phyloP scores from a whole-genome alignment of 129 eudicot species.

The Apium graveolens region DNA sequence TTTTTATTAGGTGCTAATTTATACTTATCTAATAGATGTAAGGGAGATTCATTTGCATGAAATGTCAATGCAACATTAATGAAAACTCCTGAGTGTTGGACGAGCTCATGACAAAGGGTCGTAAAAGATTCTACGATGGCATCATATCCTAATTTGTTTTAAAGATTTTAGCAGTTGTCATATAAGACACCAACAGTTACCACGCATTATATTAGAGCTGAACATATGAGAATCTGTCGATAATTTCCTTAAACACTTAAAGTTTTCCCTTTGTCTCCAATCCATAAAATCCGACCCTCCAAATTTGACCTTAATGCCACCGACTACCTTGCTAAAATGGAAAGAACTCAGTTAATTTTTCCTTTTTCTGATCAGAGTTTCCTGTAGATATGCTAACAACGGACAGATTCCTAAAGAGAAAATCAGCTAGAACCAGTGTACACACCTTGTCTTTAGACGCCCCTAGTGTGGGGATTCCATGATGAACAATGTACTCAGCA shows the following conservation, averaged over 20 bases:
- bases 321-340: not conserved
- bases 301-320: not conserved
- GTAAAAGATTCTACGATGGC: not conserved
- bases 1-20: not conserved
- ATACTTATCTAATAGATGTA: not conserved
- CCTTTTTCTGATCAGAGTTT: not conserved
- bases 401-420: not conserved
- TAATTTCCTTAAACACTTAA: not conserved
- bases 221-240: not conserved
- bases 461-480: conserved; percentile 79
- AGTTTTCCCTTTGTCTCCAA: not conserved
- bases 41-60: not conserved
- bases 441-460: conserved; percentile 47
- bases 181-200: not conserved
- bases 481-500: conserved; percentile 85
- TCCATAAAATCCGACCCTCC: not conserved
- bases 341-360: not conserved
- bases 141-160: not conserved
- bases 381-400: not conserved
- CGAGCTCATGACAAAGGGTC: not conserved
- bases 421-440: not conserved
- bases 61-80: not conserved
- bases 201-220: not conserved
- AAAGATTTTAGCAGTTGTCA: not conserved
- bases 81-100: not conserved